Base-by-base conservation (phyloP, 208 protist species). In the Leptomonas seymouri region DNA sequence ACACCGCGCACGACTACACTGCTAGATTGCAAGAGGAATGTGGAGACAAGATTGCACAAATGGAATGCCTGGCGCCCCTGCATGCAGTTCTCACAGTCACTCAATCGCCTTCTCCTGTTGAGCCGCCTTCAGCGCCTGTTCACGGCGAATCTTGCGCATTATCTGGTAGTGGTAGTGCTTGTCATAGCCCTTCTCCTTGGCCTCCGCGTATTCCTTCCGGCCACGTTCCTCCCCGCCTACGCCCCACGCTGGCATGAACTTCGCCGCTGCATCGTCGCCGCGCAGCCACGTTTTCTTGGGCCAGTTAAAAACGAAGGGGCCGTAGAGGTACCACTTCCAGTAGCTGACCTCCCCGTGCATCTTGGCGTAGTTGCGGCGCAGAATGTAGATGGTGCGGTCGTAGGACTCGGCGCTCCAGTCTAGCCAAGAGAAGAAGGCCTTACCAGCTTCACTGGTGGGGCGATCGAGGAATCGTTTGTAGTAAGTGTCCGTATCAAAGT, bases 161-260 rank as follows among this genome's bases (percentile, higher is more conserved):
- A 94, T 94, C 63, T 94, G 91, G 68, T 97, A 97, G 74, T 97
- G 91, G 64, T 90, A 97, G 74, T 93, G 66, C 72, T 93, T 93
- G 62, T 97, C 81, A 64, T 82, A 93, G 46, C 87, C 85, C 73
- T 94, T 97, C 46, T 34, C 85, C 72, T 91, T 89, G 9, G 91
- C 89, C 31, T 80, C 76, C 1, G 73, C 82, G 78, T 81, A 97
- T 73, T 97, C 91, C 36, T 75, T 78, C 23, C 91, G 82, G 21
- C 57, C 91, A 44, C 91, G 87, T 63, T 76, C 87, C 84, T 94
- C 91, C 5, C 91, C 91, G 25, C 87, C 89, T 0, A 84, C 82
- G 70, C 91, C 91, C 89, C 91, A 97, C 30, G 85, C 88, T 1
- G 91, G 91, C 77, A 80, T 78, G 45, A 80, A 67, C 72, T 89